Evolutionary conservation across 257 asterid species (phyloP).

Genomic region (Capsicum baccatum): DNA sequence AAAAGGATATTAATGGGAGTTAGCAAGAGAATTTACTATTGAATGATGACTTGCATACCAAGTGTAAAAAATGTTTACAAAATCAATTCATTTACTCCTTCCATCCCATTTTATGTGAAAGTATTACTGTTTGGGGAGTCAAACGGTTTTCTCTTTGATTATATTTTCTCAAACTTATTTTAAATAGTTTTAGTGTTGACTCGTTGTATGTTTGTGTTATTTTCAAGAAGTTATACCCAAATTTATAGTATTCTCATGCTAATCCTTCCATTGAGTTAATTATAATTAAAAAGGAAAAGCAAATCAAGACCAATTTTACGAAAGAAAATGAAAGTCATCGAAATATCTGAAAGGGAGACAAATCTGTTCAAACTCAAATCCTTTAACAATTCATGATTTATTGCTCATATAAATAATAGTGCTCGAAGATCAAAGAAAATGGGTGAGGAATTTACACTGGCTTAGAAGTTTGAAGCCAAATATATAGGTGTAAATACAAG

Average conservation of each 20-base stretch:
- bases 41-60: background rate
- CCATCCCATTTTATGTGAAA: background rate
- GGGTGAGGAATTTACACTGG: background rate
- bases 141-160: background rate
- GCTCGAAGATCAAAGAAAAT: background rate
- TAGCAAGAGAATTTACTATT: background rate
- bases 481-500: background rate
- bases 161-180: background rate
- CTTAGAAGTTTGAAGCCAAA: background rate
- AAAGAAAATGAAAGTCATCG: background rate
- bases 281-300: background rate
- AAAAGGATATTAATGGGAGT: background rate
- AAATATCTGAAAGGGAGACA: background rate
- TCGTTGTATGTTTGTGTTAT: background rate
- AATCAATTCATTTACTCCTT: background rate
- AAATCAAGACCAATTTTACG: background rate
- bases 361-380: background rate
- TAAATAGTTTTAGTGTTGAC: slow-evolving; percentile 9
- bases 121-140: background rate
- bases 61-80: background rate
- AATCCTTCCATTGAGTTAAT: background rate
- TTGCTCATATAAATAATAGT: background rate
- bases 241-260: background rate
- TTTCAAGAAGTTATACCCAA: background rate
- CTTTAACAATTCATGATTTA: background rate